Base-by-base conservation (phyloP, 2,329 filamentous ascomycete species). In the Monilinia vaccinii-corymbosi region DNA sequence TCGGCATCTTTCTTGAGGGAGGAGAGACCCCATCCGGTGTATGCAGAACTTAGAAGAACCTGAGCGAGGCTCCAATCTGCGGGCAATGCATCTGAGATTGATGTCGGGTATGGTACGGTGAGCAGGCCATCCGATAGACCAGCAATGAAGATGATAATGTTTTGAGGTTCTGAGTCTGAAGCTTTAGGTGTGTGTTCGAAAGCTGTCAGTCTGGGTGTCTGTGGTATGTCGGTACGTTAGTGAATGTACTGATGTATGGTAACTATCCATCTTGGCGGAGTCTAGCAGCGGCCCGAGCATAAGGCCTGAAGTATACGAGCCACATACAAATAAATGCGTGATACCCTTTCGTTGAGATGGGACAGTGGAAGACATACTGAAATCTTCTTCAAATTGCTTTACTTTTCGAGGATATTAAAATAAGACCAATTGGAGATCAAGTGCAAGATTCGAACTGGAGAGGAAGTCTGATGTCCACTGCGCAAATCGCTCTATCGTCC, bases 121-220 rank as follows among this genome's bases (percentile, higher is more conserved):
- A 78, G 73, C 31, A 80, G 72, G 23, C 79, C 79, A 66, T 83
- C 81, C 47, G 75, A 76, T 32, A 84, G 75, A 42, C 81, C 81
- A 59, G 78, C 80, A 58, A 83, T 73, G 71, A 78, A 83, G 61
- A 83, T 70, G 46, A 83, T 65, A 3, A 76, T 75, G 70, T 81
- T 76, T 53, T 72, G 71, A 47, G 68, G 46, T 11, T 56, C n/a
- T 25, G 56, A 47, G 16, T 60, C n/a, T 5, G 59, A 50, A 34
- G 60, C 44, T 31, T 60, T 59, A 4, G 70, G 64, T 25, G 62
- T 65, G 56, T 71, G 66, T 60, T 73, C 71, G 52, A 73, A 73
- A 2, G 70, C 71, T 48, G 69, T 65, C n/a, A 73, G 65, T 18
- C 66, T 63, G 31, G 60, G 50, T 42, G 70, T 63, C 70, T 71